phyloP scores from a whole-genome alignment of 2,329 filamentous ascomycete species.

The Fusarium subtropicale region DNA sequence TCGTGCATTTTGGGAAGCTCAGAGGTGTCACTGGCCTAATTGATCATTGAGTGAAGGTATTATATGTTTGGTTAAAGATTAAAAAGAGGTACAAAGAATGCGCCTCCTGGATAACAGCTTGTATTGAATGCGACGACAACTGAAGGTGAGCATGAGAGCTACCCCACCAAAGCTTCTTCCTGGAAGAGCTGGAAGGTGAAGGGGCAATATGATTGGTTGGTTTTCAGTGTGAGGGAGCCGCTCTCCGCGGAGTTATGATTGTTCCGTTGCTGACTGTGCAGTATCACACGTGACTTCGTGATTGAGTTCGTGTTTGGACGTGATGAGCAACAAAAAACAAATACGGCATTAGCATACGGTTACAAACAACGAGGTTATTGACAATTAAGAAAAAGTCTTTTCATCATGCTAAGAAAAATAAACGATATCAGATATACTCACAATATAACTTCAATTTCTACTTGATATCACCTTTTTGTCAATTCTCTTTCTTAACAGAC shows the following conservation, averaged over 20 bases:
- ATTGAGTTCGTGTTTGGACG: conserved; percentile 11
- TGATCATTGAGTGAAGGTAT: background rate
- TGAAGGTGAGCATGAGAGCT: background rate
- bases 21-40: background rate
- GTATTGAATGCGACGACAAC: background rate
- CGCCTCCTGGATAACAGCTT: background rate
- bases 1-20: conserved; percentile 57
- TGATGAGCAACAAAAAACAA: background rate
- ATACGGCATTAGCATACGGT: too few relatives aligned
- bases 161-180: conserved; percentile 23
- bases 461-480: background rate
- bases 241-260: fast-evolving
- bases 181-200: background rate
- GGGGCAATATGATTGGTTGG: background rate
- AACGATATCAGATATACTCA: background rate
- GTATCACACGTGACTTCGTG: conserved; percentile 50
- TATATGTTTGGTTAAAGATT: background rate
- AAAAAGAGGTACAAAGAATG: too few relatives aligned
- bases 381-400: background rate
- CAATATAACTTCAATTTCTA: background rate
- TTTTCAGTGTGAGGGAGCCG: fast-evolving
- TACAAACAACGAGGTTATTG: fast-evolving
- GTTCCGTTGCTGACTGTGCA: fast-evolving
- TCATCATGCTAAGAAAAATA: background rate
- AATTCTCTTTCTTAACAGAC: background rate